Percentiles rank a stretch among this genome's conserved stretches.
Conservation (phyloP, 345 rosid genomes). For the Physaria fendleri region DNA sequence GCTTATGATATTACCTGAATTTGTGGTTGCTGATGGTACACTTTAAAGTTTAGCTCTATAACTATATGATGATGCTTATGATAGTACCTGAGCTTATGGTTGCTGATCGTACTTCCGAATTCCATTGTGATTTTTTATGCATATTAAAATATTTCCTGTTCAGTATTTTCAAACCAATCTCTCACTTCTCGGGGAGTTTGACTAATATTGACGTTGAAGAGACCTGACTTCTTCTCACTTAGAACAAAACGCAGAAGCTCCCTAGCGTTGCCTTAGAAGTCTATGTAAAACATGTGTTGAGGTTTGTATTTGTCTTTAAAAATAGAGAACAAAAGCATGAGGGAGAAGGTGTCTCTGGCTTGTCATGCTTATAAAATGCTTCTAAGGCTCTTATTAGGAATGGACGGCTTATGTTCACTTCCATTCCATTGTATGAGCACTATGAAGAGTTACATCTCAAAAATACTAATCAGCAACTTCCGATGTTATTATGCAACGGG, state of each 20-base stretch:
- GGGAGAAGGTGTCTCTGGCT: conserved; percentile 37
- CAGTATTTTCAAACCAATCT: too few relatives aligned
- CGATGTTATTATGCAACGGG: conserved; percentile 5
- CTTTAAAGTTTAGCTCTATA: too few relatives aligned
- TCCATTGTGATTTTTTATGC: too few relatives aligned
- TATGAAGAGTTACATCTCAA: conserved; percentile 27
- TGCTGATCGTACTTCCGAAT: too few relatives aligned
- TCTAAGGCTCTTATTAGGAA: conserved; percentile 86
- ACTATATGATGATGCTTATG: too few relatives aligned
- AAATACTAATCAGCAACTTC: conserved; percentile 2
- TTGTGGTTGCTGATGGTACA: too few relatives aligned
- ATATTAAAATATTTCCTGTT: too few relatives aligned
- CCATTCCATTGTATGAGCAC: conserved; percentile 96
- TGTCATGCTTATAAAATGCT: conserved; percentile 88
- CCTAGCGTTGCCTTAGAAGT: conserved; percentile 33
- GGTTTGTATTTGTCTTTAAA: background rate
- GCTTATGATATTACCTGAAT: too few relatives aligned
- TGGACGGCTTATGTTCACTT: conserved; percentile 85
- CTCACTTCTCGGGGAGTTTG: too few relatives aligned
- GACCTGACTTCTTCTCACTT: conserved; percentile 8
- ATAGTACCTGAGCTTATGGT: too few relatives aligned
- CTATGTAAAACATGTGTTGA: conserved; percentile 20
- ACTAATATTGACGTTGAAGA: too few relatives aligned
- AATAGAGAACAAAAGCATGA: background rate
- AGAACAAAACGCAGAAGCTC: background rate